phyloP scores from a whole-genome alignment of 129 eudicot species.

The Flaveria linearis region DNA sequence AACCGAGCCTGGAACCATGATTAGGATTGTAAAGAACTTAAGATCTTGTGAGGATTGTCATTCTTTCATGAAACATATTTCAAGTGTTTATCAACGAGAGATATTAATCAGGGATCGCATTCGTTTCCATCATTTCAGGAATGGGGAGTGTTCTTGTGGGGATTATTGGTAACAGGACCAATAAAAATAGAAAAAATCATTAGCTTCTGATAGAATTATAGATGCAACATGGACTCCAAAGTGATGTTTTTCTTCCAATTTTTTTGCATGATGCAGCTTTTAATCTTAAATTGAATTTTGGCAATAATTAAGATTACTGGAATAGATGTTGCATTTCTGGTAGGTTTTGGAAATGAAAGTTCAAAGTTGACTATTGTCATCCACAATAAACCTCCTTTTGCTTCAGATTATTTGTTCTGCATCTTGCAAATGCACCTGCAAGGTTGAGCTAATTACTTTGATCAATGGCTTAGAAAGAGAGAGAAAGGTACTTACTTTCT shows the following conservation, averaged over 20 bases:
- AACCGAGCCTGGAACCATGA: conserved; percentile 35
- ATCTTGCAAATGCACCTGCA: conserved; percentile 9
- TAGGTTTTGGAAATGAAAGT: background rate
- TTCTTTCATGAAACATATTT: conserved; percentile 44
- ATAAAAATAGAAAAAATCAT: background rate
- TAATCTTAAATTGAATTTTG: background rate
- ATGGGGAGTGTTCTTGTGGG: conserved; percentile 57
- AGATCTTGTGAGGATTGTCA: conserved; percentile 61
- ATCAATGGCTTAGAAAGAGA: background rate
- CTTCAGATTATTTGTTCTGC: background rate
- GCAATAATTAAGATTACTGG: background rate
- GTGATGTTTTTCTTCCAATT: background rate
- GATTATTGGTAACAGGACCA: conserved; percentile 42
- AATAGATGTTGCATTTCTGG: background rate
- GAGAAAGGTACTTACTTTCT: background rate
- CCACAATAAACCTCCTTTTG: background rate
- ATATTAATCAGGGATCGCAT: conserved; percentile 48
- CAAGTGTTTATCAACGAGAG: conserved; percentile 44
- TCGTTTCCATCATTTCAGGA: conserved; percentile 47
- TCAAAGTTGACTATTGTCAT: background rate
- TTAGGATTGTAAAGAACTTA: conserved; percentile 51
- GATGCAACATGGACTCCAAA: background rate
- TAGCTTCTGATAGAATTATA: conserved; percentile 1
- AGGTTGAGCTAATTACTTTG: background rate
- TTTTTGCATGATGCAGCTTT: conserved; percentile 12